Base-by-base conservation (phyloP, 2,329 filamentous ascomycete genomes). In the Beauveria asiatica region DNA sequence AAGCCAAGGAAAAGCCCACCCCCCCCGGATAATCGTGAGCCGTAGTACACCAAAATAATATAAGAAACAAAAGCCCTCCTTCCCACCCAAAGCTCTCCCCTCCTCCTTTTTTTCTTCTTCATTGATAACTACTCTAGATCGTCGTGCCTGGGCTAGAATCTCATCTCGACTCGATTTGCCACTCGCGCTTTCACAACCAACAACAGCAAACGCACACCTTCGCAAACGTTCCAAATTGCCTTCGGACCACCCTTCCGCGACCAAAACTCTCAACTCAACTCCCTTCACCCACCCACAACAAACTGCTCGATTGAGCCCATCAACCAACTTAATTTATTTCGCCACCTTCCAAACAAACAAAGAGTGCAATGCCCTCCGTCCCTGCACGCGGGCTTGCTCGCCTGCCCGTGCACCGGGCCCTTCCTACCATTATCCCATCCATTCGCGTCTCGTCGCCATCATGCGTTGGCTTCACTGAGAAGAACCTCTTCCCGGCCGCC, bases 341-440 rank as follows among this genome's bases (percentile, higher is more conserved):
- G 33, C 16, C 33, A 6, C 11, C 5, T 37, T 37, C 65, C 42
- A 57, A 63, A 21, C 61, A 67, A 57, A 56, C 59, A 60, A 33
- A 52, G 49, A 61, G 56, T 68, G 65, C 63, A 62, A 70, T 69
- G 67, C 56, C 63, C 55, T 59, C 61, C 59, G 57, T 62, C 62
- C 64, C 65, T 49, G 56, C 63, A 60, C 65, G 63, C 57, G 66
- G 64, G 62, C 62, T 67, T 39, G 56, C 63, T 50, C 61, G 51
- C 60, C 59, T 64, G 62, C 64, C 64, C 60, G 56, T 63, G 52
- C 59, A 54, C 56, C 63, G 64, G 52, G 61, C 55, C 11, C 55
- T 59, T 37, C 50, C 60, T 41, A 37, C 54, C 33, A 53, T 61
- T 23, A 30, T 61, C 44, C 39, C 59, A 19, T 25, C 62, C 58